phyloP scores from a whole-genome alignment of 208 protist genomes.

The Jaenimonas drosophilae region DNA sequence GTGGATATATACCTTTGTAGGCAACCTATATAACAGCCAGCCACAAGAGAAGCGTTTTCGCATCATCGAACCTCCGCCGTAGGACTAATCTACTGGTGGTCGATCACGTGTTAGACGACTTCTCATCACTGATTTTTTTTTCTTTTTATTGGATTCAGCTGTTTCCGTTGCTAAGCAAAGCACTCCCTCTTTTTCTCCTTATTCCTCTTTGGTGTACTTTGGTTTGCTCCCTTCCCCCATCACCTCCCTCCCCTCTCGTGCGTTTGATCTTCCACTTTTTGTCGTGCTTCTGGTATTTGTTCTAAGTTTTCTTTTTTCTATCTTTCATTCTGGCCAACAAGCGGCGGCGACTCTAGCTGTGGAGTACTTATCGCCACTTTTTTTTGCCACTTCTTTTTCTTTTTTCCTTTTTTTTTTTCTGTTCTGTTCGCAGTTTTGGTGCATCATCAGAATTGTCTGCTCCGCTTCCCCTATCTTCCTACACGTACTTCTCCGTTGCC shows the following conservation, averaged over 20 bases:
- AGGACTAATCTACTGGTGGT: no score
- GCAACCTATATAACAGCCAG: no score
- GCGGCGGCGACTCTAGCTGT: no score
- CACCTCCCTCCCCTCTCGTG: not conserved
- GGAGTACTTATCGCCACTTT: no score
- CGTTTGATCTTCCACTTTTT: constrained; percentile 8
- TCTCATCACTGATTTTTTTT: not conserved
- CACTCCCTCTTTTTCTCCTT: constrained; percentile 5
- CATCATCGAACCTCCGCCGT: no score
- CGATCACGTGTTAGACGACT: not conserved
- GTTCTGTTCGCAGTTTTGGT: not conserved
- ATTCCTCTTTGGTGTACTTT: constrained; percentile 2
- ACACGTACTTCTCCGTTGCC: no score
- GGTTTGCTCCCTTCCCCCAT: constrained; percentile 4
- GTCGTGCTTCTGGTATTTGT: not conserved
- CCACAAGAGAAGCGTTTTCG: no score
- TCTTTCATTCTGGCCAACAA: no score
- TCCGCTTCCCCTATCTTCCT: no score
- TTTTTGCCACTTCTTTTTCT: not conserved
- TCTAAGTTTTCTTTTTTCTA: no score
- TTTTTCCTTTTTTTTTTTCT: constrained; percentile 7
- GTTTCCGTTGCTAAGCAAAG: not conserved
- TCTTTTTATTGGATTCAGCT: constrained; percentile 3
- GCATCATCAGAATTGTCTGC: no score
- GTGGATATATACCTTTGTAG: no score